Conservation (phyloP, 441 rosid genomes). For the Pelargonium myrrhifolium region DNA sequence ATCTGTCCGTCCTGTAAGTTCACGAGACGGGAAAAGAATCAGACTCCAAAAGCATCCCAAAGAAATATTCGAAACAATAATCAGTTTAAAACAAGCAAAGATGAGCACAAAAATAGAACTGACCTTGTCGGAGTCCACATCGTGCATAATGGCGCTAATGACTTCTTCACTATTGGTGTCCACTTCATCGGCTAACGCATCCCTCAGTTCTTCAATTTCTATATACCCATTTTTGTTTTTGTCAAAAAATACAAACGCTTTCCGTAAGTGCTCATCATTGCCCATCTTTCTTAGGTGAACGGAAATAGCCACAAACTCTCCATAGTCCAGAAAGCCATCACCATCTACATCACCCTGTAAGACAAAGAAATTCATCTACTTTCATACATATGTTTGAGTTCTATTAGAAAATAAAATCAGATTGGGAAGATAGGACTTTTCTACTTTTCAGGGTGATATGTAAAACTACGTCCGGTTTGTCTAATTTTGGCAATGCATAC, state of each 20-base stretch:
- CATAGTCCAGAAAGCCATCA: conserved; percentile 56
- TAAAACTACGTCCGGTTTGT: too few relatives aligned
- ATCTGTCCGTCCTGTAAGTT: conserved; percentile 48
- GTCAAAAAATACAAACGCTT: conserved; percentile 61
- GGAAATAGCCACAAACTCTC: conserved; percentile 63
- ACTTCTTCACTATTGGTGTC: conserved; percentile 53
- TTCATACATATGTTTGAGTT: not conserved
- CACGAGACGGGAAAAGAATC: conserved; percentile 1
- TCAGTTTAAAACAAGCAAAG: too few relatives aligned
- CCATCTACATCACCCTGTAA: conserved; percentile 57
- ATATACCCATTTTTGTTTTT: conserved; percentile 45
- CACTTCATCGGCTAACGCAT: conserved; percentile 50
- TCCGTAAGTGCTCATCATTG: conserved; percentile 57
- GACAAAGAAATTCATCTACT: not conserved
- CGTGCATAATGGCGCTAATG: conserved; percentile 55
- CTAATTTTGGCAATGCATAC: too few relatives aligned
- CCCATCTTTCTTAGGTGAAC: conserved; percentile 67
- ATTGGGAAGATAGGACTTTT: too few relatives aligned
- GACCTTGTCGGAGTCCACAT: conserved; percentile 76
- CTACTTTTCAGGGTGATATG: too few relatives aligned
- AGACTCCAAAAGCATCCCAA: not conserved
- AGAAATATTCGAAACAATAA: not conserved
- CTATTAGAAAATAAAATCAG: too few relatives aligned
- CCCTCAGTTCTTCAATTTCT: conserved; percentile 59
- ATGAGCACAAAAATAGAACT: conserved; percentile 5